Percentiles rank a stretch among this genome's conserved stretches.
phyloP scores from a whole-genome alignment of 306 rosid genomes.

The Sophora flavescens region DNA sequence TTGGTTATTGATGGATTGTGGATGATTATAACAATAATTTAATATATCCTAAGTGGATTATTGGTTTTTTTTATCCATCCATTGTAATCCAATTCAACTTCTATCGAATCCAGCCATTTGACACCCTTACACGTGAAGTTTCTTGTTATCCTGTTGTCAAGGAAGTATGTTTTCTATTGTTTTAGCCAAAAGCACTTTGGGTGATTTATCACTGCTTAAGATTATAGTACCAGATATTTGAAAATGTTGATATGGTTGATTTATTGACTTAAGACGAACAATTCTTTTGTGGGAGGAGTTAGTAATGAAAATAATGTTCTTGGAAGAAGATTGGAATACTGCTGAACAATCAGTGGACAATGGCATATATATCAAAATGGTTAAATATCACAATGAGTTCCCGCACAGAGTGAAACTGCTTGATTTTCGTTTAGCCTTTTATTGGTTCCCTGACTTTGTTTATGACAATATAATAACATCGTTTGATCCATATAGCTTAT shows the following conservation, averaged over 20 bases:
- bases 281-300: neutral
- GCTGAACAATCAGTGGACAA: neutral
- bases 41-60: no score
- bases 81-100: no score
- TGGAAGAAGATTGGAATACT: constrained; percentile 7
- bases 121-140: neutral
- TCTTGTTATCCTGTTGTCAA: neutral
- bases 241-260: constrained; percentile 8
- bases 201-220: neutral
- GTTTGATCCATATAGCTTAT: no score
- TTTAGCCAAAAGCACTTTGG: neutral
- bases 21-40: no score
- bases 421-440: neutral
- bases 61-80: no score
- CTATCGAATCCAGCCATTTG: no score
- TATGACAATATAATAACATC: neutral
- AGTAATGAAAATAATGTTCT: neutral
- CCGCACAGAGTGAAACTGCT: neutral
- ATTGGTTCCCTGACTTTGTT: neutral
- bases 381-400: neutral
- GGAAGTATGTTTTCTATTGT: neutral
- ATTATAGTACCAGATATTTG: neutral
- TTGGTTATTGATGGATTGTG: no score
- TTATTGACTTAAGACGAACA: neutral
- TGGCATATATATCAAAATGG: neutral